phyloP scores from a whole-genome alignment of 2,329 filamentous ascomycete genomes.

The Venturia nashicola region DNA sequence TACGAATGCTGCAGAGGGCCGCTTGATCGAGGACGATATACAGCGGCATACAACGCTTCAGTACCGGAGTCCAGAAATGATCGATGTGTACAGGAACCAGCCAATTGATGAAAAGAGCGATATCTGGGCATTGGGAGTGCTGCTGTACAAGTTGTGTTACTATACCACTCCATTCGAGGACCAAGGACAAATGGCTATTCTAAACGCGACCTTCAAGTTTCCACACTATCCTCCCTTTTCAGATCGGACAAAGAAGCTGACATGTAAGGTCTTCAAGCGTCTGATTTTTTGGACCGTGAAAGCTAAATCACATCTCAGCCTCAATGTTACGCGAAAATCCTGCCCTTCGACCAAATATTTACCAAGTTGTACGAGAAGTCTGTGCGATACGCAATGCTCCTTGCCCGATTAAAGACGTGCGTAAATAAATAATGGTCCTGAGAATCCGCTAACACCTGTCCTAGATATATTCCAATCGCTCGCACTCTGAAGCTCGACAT shows the following conservation, averaged over 20 bases:
- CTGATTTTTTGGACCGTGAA: not conserved
- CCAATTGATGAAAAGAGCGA: slow-evolving; percentile 98
- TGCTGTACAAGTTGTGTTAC: slow-evolving; percentile 97
- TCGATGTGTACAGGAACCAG: slow-evolving; percentile 92
- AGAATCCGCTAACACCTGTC: slow-evolving; percentile 15
- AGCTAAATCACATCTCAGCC: slow-evolving; percentile 34
- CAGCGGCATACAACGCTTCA: slow-evolving; percentile 96
- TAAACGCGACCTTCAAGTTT: slow-evolving; percentile 91
- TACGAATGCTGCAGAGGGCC: slow-evolving; percentile 74
- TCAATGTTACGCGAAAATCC: slow-evolving; percentile 86
- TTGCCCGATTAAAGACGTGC: slow-evolving; percentile 78
- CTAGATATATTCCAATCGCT: slow-evolving; percentile 39
- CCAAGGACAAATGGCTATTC: slow-evolving; percentile 89
- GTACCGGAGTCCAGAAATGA: slow-evolving; percentile 96
- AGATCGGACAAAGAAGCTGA: slow-evolving; percentile 76
- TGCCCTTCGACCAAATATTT: slow-evolving; percentile 75
- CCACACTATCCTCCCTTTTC: slow-evolving; percentile 83
- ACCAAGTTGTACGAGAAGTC: slow-evolving; percentile 76
- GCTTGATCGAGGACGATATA: slow-evolving; percentile 89
- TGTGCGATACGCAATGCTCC: slow-evolving; percentile 82
- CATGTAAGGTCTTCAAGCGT: slow-evolving; percentile 47
- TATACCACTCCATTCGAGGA: slow-evolving; percentile 99
- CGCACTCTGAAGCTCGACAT: slow-evolving; percentile 50
- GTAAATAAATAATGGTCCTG: slow-evolving; percentile 20
- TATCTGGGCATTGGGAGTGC: slow-evolving; percentile 91